phyloP scores from a whole-genome alignment of 768 basidiomycete genomes.

The Boletus huronensis region DNA sequence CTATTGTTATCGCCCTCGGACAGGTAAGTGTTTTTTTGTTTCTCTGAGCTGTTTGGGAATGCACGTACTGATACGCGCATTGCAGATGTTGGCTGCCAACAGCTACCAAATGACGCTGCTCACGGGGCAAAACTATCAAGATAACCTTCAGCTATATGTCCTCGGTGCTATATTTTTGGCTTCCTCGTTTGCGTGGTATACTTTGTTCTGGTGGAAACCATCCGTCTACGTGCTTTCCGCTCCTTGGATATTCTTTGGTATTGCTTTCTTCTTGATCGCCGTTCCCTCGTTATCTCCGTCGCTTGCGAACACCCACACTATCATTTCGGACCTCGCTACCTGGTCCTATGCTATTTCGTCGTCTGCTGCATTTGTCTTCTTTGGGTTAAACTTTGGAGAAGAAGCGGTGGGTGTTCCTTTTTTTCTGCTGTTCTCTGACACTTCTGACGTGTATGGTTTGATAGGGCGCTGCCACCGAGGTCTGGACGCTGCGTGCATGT shows the following conservation, averaged over 20 bases:
- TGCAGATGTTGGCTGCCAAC: slow-evolving; percentile 79
- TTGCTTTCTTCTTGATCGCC: slow-evolving; percentile 90
- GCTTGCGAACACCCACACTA: slow-evolving; percentile 59
- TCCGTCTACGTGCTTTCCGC: slow-evolving; percentile 82
- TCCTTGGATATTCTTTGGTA: slow-evolving; percentile 89
- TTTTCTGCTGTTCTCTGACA: not conserved
- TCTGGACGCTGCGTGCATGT: slow-evolving; percentile 90
- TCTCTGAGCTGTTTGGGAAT: not conserved
- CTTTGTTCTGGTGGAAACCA: slow-evolving; percentile 82
- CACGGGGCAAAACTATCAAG: slow-evolving; percentile 81
- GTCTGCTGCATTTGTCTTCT: slow-evolving; percentile 91
- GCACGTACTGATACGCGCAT: slow-evolving; percentile 3
- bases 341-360: slow-evolving; percentile 92
- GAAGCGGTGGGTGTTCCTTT: slow-evolving; percentile 64
- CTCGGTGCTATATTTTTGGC: slow-evolving; percentile 87
- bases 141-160: slow-evolving; percentile 80
- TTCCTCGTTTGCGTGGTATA: slow-evolving; percentile 86
- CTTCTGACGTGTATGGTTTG: slow-evolving; percentile 5
- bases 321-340: slow-evolving; percentile 72
- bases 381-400: slow-evolving; percentile 95
- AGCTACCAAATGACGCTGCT: slow-evolving; percentile 94
- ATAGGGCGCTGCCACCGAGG: slow-evolving; percentile 89
- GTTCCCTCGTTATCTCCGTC: slow-evolving; percentile 69
- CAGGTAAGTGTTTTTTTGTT: slow-evolving; percentile 50
- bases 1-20: slow-evolving; percentile 81